These are phyloP conservation scores for Aspergillus funiculosus DNA, from an alignment of 495 filamentous ascomycete genomes.

Conservation along the genomic window DNA sequence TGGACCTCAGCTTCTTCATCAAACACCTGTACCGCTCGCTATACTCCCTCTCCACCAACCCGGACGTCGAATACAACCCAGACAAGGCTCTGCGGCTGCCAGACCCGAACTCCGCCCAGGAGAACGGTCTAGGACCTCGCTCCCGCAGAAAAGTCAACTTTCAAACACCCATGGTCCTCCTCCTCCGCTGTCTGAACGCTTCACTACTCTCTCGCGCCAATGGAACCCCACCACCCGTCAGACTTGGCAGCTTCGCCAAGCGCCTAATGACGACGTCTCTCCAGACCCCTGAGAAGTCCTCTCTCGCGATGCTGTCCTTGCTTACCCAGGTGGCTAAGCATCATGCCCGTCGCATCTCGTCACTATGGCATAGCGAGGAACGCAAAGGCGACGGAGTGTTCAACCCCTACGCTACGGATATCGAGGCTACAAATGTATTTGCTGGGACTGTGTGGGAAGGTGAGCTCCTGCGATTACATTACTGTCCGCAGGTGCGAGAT, in stretches of 20 bases:
- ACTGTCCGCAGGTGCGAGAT: constrained; percentile 76
- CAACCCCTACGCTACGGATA: constrained; percentile 48
- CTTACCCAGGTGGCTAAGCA: constrained; percentile 67
- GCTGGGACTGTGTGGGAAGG: constrained; percentile 90
- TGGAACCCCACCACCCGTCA: constrained; percentile 61
- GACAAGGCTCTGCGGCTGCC: constrained; percentile 72
- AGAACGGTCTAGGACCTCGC: constrained; percentile 20
- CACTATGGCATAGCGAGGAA: constrained; percentile 84
- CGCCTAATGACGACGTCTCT: constrained; percentile 75
- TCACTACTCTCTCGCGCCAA: constrained; percentile 52
- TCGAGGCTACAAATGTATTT: constrained; percentile 83
- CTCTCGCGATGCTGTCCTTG: constrained; percentile 67
- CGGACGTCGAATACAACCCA: constrained; percentile 76
- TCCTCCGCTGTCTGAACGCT: constrained; percentile 76
- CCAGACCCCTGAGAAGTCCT: constrained; percentile 84
- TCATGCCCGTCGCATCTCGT: constrained; percentile 62
- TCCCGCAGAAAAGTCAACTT: constrained; percentile 68
- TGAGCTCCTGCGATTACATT: constrained; percentile 79
- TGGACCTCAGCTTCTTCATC: constrained; percentile 93
- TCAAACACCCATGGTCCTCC: constrained; percentile 83
- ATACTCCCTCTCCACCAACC: constrained; percentile 65
- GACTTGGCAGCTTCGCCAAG: constrained; percentile 90
- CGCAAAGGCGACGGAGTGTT: constrained; percentile 74
- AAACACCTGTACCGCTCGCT: constrained; percentile 85
- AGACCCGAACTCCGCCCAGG: constrained; percentile 54